Conservation (phyloP, 2,329 filamentous ascomycete genomes). For the Penicillium decumbens region DNA sequence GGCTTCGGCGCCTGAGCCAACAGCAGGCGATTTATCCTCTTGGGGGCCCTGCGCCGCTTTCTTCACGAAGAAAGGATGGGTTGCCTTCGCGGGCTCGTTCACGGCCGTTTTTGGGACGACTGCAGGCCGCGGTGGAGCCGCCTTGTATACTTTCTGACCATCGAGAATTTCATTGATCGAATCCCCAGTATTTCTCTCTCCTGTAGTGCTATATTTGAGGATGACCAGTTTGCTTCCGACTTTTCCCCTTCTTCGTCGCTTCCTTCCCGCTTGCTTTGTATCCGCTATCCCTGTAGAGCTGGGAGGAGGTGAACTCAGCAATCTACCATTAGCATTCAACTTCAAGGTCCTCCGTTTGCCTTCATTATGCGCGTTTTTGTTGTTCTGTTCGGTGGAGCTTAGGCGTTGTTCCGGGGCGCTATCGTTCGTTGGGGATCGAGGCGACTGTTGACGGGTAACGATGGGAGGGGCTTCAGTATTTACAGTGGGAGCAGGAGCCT, state of each 20-base stretch:
- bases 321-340: constrained; percentile 42
- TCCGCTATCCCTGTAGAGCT: constrained; percentile 20
- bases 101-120: constrained; percentile 3
- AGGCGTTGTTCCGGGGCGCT: not conserved
- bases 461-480: not conserved
- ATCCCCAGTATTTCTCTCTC: constrained; percentile 49
- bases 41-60: constrained; percentile 42
- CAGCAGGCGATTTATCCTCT: not conserved
- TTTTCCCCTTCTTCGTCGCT: constrained; percentile 34
- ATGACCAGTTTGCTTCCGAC: constrained; percentile 43
- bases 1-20: not conserved
- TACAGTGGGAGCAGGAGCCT: not conserved
- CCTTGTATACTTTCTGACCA: constrained; percentile 30
- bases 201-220: constrained; percentile 57
- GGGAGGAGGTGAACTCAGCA: constrained; percentile 37
- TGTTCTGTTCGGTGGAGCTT: not conserved
- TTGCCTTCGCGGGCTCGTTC: constrained; percentile 42
- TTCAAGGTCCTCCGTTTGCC: constrained; percentile 48
- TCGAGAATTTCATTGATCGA: constrained; percentile 61
- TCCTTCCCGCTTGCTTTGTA: constrained; percentile 19
- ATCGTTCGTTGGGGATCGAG: not conserved
- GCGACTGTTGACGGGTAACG: not conserved
- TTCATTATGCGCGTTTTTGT: constrained; percentile 31
- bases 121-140: constrained; percentile 21
- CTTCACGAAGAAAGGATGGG: constrained; percentile 66